Conservation (phyloP, 176 grass and related monocot species). For the Avena eriantha region DNA sequence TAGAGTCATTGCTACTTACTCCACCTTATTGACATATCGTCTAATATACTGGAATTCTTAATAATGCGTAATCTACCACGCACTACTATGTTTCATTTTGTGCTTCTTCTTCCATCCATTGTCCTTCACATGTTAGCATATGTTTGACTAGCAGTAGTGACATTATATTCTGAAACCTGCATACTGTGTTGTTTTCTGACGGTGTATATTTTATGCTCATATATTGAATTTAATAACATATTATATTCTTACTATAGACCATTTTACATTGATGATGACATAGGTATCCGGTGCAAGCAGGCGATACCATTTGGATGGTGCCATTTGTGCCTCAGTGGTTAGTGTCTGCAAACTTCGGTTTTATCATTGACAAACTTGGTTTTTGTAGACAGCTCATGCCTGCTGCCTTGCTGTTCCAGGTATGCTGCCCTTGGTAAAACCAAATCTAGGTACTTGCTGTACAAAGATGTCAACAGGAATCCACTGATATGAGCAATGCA, state of each 20-base stretch:
- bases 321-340: conserved; percentile 98
- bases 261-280: conserved; percentile 40
- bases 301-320: conserved; percentile 96
- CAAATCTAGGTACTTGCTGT: conserved; percentile 82
- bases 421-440: conserved; percentile 92
- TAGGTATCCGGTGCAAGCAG: conserved; percentile 96
- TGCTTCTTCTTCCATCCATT: neutral
- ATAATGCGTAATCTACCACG: neutral
- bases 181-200: neutral
- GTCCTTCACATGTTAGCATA: conserved; percentile 3
- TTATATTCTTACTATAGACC: neutral
- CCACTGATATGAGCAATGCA: conserved; percentile 61
- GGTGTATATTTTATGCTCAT: neutral
- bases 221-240: too few relatives aligned
- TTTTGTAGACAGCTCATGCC: conserved; percentile 40
- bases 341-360: conserved; percentile 21
- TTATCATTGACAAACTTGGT: conserved; percentile 18
- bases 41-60: neutral
- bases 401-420: conserved; percentile 61
- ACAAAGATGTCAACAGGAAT: conserved; percentile 97
- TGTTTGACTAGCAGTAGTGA: conserved; percentile 7
- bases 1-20: conserved; percentile 16
- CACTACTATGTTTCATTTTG: neutral
- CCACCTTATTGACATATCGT: conserved; percentile 2
- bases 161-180: conserved; percentile 4